These are phyloP conservation scores for Dinochytrium kinnereticum DNA, from an alignment of 371 early-diverging fungal genomes.

Conservation along the genomic window DNA sequence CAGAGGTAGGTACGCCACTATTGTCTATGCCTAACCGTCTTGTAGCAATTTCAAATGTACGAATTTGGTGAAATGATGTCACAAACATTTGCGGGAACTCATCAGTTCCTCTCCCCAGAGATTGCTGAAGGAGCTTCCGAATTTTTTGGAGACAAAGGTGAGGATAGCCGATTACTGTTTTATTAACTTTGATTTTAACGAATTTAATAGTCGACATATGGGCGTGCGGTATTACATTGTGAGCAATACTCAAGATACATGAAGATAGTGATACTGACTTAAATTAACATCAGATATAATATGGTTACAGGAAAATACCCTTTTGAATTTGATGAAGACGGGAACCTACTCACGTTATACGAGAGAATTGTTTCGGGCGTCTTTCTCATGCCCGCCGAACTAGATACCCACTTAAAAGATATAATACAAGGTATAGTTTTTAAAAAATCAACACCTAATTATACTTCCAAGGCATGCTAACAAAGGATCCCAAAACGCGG, in stretches of 20 bases:
- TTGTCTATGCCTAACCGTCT: background rate
- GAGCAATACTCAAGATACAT: conserved; percentile 21
- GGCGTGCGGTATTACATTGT: conserved; percentile 61
- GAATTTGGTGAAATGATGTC: conserved; percentile 37
- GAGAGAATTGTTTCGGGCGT: conserved; percentile 45
- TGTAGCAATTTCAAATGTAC: conserved; percentile 52
- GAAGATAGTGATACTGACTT: conserved; percentile 3
- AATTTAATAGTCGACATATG: conserved; percentile 55
- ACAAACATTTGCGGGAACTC: conserved; percentile 57
- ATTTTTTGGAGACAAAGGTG: conserved; percentile 49
- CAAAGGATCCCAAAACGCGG: conserved; percentile 35
- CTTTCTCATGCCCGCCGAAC: conserved; percentile 44
- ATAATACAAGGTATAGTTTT: conserved; percentile 25
- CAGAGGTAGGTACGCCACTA: conserved; percentile 47
- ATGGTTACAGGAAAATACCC: conserved; percentile 58
- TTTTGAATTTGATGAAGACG: conserved; percentile 55
- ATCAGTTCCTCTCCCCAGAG: conserved; percentile 60
- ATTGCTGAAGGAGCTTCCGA: conserved; percentile 44
- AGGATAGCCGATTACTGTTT: background rate
- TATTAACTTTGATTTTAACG: background rate
- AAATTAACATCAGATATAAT: conserved; percentile 42
- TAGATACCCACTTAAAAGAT: conserved; percentile 33
- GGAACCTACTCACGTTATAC: conserved; percentile 45
- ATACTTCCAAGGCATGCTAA: conserved; percentile 36
- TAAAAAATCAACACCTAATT: background rate